Percentiles rank a stretch among this genome's conserved stretches.
phyloP scores from a whole-genome alignment of 2,329 filamentous ascomycete genomes.

The Penicillium sp. region DNA sequence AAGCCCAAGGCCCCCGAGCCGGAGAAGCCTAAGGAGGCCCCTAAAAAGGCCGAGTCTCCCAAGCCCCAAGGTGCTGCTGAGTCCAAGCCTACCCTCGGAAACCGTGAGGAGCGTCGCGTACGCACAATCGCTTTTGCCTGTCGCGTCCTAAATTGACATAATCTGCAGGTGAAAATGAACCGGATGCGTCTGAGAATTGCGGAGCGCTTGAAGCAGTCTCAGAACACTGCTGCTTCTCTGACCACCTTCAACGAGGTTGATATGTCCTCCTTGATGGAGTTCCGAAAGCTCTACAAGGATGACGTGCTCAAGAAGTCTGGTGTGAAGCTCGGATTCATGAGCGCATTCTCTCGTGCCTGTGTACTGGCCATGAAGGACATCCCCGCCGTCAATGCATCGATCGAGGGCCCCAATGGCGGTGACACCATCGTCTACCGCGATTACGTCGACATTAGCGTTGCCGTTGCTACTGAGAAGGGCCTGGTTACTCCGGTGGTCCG shows the following conservation, averaged over 20 bases:
- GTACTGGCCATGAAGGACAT: slow-evolving; percentile 90
- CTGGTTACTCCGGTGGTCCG: slow-evolving; percentile 94
- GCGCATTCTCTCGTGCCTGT: slow-evolving; percentile 85
- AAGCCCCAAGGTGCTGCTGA: slow-evolving; percentile 17
- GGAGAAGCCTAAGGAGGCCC: slow-evolving; percentile 32
- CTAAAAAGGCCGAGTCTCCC: slow-evolving; percentile 17
- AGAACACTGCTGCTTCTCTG: slow-evolving; percentile 94
- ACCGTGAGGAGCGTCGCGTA: slow-evolving; percentile 82
- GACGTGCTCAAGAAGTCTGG: slow-evolving; percentile 92
- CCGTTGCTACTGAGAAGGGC: slow-evolving; percentile 95
- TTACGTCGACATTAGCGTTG: slow-evolving; percentile 96
- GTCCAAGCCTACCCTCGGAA: slow-evolving; percentile 52
- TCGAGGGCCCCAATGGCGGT: slow-evolving; percentile 88
- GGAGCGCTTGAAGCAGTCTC: slow-evolving; percentile 96
- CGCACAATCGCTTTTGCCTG: slow-evolving; percentile 32
- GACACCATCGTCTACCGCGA: slow-evolving; percentile 98
- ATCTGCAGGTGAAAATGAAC: slow-evolving; percentile 90
- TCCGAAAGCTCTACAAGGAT: slow-evolving; percentile 96
- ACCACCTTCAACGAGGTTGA: slow-evolving; percentile 99
- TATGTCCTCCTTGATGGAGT: slow-evolving; percentile 96
- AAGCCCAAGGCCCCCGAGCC: slow-evolving; percentile 26
- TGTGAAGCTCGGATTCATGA: slow-evolving; percentile 99
- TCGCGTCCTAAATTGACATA: neutral
- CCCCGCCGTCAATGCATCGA: slow-evolving; percentile 92
- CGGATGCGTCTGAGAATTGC: slow-evolving; percentile 97